A percentile compares a stretch with the other conserved stretches of the same genome.
Conservation (phyloP, 2,329 filamentous ascomycete genomes). For the Neospermospora avenae region DNA sequence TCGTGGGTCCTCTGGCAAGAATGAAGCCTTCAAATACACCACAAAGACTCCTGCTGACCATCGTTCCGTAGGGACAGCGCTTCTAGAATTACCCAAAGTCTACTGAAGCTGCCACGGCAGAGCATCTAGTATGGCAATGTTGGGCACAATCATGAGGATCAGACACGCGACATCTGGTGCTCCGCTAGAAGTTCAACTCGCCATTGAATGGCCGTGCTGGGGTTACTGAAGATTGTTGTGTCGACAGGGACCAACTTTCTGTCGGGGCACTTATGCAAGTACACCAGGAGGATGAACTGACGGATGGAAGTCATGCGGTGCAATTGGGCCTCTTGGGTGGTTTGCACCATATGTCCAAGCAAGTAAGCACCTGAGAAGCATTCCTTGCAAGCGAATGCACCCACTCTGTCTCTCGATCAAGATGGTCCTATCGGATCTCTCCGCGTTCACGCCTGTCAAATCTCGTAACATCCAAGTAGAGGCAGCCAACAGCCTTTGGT, state of each 20-base stretch:
- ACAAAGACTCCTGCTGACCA: neutral
- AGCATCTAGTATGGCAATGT: neutral
- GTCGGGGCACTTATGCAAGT: neutral
- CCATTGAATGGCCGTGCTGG: neutral
- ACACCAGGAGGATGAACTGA: neutral
- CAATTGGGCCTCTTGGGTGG: neutral
- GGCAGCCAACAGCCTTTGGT: neutral
- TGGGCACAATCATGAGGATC: neutral
- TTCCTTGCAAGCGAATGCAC: neutral
- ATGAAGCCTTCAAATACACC: neutral
- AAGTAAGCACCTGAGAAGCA: neutral
- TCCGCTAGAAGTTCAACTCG: neutral
- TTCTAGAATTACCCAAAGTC: neutral
- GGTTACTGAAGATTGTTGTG: neutral
- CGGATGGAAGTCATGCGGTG: neutral
- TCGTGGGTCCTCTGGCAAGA: neutral
- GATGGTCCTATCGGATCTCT: neutral
- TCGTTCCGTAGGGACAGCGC: neutral
- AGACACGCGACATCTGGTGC: neutral
- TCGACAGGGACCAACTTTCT: neutral
- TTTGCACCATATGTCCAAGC: neutral
- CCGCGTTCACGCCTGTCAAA: neutral
- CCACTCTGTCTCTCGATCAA: neutral
- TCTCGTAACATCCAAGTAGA: neutral
- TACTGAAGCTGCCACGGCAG: neutral